Evolutionary conservation across 1,284 basidiomycete species (phyloP).

Genomic region (Boletellus dicymbophilus): DNA sequence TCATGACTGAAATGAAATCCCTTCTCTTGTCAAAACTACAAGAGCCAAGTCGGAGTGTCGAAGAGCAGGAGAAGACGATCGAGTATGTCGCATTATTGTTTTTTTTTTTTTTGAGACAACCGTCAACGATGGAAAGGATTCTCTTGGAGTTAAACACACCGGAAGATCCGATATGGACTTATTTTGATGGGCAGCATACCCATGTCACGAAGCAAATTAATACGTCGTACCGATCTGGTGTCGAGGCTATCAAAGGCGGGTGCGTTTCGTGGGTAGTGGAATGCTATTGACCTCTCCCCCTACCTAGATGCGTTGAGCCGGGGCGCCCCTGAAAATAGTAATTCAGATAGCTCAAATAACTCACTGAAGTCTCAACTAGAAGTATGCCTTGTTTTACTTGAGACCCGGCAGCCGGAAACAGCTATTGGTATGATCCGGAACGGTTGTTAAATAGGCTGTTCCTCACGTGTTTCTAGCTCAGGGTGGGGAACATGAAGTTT

Average conservation of each 20-base stretch:
- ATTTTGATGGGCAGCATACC: constrained; percentile 91
- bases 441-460: not conserved
- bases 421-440: constrained; percentile 55
- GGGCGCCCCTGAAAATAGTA: constrained; percentile 34
- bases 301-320: constrained; percentile 50
- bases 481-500: constrained; percentile 70
- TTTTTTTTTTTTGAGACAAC: not conserved
- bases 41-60: constrained; percentile 78
- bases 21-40: constrained; percentile 79
- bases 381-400: constrained; percentile 55
- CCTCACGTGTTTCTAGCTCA: constrained; percentile 38
- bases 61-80: constrained; percentile 97
- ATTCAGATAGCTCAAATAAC: constrained; percentile 41
- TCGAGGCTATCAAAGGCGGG: constrained; percentile 60
- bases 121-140: constrained; percentile 53
- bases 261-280: constrained; percentile 8
- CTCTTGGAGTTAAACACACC: constrained; percentile 80
- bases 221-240: constrained; percentile 58
- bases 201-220: constrained; percentile 84
- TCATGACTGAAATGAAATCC: constrained; percentile 90
- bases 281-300: constrained; percentile 9
- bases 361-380: constrained; percentile 58
- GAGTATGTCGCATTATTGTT: constrained; percentile 62
- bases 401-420: constrained; percentile 63
- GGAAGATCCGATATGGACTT: constrained; percentile 92